Conservation (phyloP, 106 monocot genomes). For the Dioscorea zingiberensis region DNA sequence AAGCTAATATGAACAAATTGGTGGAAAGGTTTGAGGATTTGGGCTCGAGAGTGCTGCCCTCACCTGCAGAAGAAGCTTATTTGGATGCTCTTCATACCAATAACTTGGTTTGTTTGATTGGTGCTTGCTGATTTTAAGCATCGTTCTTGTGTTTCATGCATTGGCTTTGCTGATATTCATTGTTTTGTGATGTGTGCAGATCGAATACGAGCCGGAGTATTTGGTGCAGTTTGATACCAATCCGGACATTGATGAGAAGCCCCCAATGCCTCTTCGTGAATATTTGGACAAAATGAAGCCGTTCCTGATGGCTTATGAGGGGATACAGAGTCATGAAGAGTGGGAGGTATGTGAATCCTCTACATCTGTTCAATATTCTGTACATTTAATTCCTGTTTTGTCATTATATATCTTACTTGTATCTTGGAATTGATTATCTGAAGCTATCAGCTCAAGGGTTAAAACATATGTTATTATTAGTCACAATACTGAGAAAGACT, state of each 20-base stretch:
- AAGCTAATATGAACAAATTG: constrained; percentile 58
- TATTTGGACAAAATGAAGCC: constrained; percentile 78
- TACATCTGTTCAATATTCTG: constrained; percentile 1
- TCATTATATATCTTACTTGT: too few species aligned
- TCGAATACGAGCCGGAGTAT: constrained; percentile 96
- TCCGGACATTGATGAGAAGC: constrained; percentile 95
- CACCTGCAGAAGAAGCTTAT: constrained; percentile 55
- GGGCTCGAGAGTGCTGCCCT: constrained; percentile 45
- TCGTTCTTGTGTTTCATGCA: neutral
- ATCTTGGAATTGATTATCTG: too few species aligned
- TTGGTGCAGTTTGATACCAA: constrained; percentile 66
- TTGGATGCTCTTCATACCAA: constrained; percentile 70
- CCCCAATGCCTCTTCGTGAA: constrained; percentile 69
- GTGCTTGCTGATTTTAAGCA: neutral
- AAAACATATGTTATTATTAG: too few species aligned
- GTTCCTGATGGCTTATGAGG: constrained; percentile 95
- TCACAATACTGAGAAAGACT: too few species aligned
- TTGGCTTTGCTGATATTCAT: constrained; percentile 2
- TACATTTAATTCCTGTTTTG: too few species aligned
- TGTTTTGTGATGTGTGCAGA: constrained; percentile 33
- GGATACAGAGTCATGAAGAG: constrained; percentile 83
- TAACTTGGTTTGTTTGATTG: constrained; percentile 44
- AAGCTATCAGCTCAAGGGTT: too few species aligned
- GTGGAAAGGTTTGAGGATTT: constrained; percentile 57
- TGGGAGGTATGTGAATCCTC: constrained; percentile 64